Conservation (phyloP, 139 green algal species). For the Closterium sp. region DNA sequence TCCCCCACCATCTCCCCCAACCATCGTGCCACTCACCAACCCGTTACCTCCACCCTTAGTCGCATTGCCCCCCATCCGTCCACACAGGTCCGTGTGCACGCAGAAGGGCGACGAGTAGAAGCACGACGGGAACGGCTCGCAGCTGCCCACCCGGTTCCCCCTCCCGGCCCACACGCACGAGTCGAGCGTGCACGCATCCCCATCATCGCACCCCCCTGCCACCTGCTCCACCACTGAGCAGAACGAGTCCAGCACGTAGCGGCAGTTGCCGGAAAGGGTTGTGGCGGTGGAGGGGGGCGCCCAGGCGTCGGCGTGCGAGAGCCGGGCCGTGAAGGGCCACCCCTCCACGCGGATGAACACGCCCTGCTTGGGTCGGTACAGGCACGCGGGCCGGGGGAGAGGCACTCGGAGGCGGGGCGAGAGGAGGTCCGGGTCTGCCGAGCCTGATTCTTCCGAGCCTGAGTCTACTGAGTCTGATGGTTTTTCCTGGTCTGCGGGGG, state of each 20-base stretch:
- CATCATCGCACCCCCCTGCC: background rate
- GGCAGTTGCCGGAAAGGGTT: background rate
- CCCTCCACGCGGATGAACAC: background rate
- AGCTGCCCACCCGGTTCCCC: background rate
- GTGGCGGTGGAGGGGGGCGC: background rate
- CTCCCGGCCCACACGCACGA: background rate
- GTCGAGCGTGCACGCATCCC: conserved; percentile 6
- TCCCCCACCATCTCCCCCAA: too few relatives aligned
- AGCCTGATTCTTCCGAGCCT: background rate
- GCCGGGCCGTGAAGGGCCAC: background rate
- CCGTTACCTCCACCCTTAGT: background rate
- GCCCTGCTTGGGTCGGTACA: background rate
- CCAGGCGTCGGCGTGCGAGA: background rate
- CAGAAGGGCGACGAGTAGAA: background rate
- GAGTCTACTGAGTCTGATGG: background rate
- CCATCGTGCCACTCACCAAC: background rate
- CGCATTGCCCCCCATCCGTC: background rate
- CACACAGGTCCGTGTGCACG: background rate
- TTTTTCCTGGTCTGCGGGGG: background rate
- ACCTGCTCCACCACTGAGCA: background rate
- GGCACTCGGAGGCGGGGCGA: background rate
- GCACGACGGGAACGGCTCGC: background rate
- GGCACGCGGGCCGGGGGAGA: background rate
- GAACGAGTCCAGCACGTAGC: background rate
- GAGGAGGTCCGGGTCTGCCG: background rate